A percentile compares a stretch with the other conserved stretches of the same genome.
phyloP scores from a whole-genome alignment of 2,329 filamentous ascomycete species.

The Dothideomycetes sp. region DNA sequence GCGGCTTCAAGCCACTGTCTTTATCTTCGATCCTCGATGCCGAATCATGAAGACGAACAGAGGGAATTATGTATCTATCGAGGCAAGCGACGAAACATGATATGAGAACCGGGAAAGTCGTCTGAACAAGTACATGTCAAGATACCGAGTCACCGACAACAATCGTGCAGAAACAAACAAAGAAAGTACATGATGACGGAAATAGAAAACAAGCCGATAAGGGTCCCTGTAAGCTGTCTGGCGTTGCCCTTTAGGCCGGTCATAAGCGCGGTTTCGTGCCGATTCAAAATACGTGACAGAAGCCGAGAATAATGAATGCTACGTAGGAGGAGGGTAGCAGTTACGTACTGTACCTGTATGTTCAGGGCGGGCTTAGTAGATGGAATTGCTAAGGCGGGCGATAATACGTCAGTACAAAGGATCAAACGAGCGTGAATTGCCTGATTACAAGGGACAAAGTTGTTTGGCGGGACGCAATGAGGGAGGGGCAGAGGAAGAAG shows the following conservation, averaged over 20 bases:
- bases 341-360: background rate
- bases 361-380: slow-evolving; percentile 10
- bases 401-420: too few species aligned
- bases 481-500: background rate
- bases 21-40: slow-evolving; percentile 3
- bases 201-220: slow-evolving; percentile 8
- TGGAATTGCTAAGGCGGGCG: slow-evolving; percentile 2
- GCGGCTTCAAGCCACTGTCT: slow-evolving; percentile 11
- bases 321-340: background rate
- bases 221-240: too few species aligned
- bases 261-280: slow-evolving; percentile 5
- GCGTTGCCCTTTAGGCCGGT: slow-evolving; percentile 10
- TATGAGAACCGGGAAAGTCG: too few species aligned
- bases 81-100: background rate
- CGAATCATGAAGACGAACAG: too few species aligned
- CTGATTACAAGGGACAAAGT: background rate
- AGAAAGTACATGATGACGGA: background rate
- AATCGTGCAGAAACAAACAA: slow-evolving; percentile 6
- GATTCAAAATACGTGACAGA: background rate
- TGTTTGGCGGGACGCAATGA: background rate
- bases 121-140: too few species aligned
- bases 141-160: too few species aligned
- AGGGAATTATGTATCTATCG: too few species aligned
- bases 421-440: too few species aligned
- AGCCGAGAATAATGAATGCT: slow-evolving; percentile 3